phyloP scores from a whole-genome alignment of 768 basidiomycete species.

The Butyriboletus loyo region DNA sequence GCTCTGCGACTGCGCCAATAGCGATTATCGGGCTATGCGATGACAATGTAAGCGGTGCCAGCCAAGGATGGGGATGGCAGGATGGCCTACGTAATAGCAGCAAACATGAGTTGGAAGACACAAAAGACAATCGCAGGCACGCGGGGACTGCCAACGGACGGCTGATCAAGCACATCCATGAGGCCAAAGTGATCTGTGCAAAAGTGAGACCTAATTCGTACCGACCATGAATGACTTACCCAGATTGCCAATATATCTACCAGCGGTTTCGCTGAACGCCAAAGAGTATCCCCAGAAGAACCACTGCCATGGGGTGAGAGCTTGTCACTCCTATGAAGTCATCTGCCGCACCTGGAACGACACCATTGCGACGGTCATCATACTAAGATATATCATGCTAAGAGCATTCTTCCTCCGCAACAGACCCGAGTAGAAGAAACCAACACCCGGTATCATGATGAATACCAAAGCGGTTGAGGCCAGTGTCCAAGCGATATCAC shows the following conservation, averaged over 20 bases:
- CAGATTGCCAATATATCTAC: conserved; percentile 81
- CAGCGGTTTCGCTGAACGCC: conserved; percentile 78
- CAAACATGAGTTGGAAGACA: conserved; percentile 90
- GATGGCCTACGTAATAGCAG: conserved; percentile 69
- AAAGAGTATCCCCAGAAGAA: conserved; percentile 98
- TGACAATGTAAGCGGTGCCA: conserved; percentile 12
- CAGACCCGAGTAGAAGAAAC: conserved; percentile 89
- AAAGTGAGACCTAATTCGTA: neutral
- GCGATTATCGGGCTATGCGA: conserved; percentile 72
- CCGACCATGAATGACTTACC: conserved; percentile 40
- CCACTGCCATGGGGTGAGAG: conserved; percentile 52
- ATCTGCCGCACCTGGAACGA: conserved; percentile 80
- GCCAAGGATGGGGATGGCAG: neutral
- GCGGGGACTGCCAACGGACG: conserved; percentile 66
- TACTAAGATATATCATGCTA: conserved; percentile 80
- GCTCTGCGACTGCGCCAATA: conserved; percentile 90
- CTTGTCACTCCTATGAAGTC: conserved; percentile 7
- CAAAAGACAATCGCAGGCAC: conserved; percentile 77
- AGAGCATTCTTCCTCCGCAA: conserved; percentile 92
- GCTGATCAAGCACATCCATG: conserved; percentile 69
- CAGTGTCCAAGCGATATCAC: conserved; percentile 70
- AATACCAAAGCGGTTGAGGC: conserved; percentile 77
- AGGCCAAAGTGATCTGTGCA: conserved; percentile 75
- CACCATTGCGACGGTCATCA: conserved; percentile 74
- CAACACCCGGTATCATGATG: conserved; percentile 83